Base-by-base conservation (phyloP, 2,329 filamentous ascomycete species). In the Emmonsiellopsis sp. region DNA sequence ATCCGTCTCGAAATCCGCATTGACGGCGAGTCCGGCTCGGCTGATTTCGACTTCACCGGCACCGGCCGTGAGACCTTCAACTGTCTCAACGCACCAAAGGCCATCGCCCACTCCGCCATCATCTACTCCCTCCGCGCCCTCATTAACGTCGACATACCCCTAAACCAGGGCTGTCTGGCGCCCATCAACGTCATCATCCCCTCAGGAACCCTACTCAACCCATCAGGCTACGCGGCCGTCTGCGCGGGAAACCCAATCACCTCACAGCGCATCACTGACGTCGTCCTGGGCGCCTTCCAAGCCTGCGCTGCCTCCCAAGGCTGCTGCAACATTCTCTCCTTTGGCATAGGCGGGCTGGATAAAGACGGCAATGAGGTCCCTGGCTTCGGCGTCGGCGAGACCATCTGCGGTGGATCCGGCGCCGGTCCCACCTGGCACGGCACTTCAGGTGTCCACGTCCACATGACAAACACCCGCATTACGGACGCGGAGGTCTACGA, bases 381-480 rank as follows among this genome's bases (percentile, higher is more conserved):
- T 36, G 88, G 88, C 0, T 93, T 93, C 64, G 88, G 88, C 7
- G 92, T 92, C 74, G 92, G 92, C 67, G 88, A 93, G 68, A 93
- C 88, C 2, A 92, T 93, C 56, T 86, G 87, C 0, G 88, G 88
- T 40, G 88, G 88, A 2, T 84, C 80, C 44, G 88, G 87, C 42
- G 88, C 88, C 0, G 88, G 88, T 0, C 80, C 84, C 3, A 27
- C 21, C 27, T 93, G 88, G 88, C 77, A 85, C 55, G 87, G 87
- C 32, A 85, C 86, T 14, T 83, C 77, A 53, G 87, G 87, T 21
- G 86, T 91, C 36, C 87, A 92, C 65, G 86, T 83, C 4, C 87
- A 92, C 71, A 91, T 91, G 86, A 92, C 88, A 11, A 93, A 93
- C 67, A 93, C 87, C 1, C 80, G 87, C 4, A 92, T 91, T 64